Evolutionary conservation across 2,329 filamentous ascomycete genomes (phyloP).

Genomic region (Didymella arachidicola): DNA sequence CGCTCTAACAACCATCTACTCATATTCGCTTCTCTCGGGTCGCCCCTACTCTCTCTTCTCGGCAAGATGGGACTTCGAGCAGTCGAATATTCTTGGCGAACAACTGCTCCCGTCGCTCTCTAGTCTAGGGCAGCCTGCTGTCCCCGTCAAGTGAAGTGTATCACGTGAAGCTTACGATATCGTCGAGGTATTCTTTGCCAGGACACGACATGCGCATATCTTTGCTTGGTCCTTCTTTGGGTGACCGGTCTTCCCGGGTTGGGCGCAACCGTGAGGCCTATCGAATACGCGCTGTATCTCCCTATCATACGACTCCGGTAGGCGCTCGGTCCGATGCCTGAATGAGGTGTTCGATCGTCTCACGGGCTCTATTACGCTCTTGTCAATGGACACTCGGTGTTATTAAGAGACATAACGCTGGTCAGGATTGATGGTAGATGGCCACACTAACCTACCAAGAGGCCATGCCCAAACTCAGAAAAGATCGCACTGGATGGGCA

Average conservation of each 20-base stretch:
- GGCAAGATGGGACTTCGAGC: neutral
- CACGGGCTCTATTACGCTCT: neutral
- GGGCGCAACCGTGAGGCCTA: constrained; percentile 6
- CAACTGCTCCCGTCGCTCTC: neutral
- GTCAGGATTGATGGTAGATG: neutral
- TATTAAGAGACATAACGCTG: neutral
- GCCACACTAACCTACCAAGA: neutral
- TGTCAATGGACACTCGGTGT: neutral
- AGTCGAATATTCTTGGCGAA: neutral
- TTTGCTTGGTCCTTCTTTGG: constrained; percentile 1
- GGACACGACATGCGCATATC: neutral
- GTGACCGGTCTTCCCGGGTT: constrained; percentile 6
- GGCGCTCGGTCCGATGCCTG: constrained; percentile 2
- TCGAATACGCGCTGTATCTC: neutral
- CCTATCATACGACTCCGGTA: constrained; percentile 3
- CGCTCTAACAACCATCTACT: constrained; percentile 3
- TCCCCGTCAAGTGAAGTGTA: neutral
- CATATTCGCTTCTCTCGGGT: neutral
- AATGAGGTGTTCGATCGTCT: constrained; percentile 13
- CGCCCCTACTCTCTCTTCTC: neutral
- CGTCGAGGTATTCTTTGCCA: neutral
- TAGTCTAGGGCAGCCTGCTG: neutral
- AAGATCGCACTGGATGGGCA: neutral
- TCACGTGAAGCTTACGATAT: neutral
- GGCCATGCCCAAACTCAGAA: neutral